Evolutionary conservation across 768 basidiomycete species (phyloP).

Genomic region (Ramaria rubella): DNA sequence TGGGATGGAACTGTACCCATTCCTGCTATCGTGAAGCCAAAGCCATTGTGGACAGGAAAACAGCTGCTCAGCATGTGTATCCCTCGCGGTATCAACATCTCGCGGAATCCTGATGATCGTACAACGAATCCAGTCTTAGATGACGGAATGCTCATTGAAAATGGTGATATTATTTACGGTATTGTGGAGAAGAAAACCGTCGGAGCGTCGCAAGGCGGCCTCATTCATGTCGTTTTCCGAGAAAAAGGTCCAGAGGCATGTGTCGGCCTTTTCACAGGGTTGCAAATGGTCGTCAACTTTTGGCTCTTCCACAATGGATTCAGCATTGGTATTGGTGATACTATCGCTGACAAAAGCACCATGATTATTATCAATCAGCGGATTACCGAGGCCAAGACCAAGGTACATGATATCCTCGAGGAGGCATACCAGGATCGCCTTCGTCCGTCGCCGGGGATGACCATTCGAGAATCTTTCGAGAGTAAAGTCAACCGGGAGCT

Average conservation of each 20-base stretch:
- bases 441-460: slow-evolving; percentile 94
- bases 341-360: slow-evolving; percentile 84
- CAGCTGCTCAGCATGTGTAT: slow-evolving; percentile 90
- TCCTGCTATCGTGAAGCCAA: slow-evolving; percentile 93
- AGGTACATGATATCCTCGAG: slow-evolving; percentile 73
- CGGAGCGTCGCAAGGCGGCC: slow-evolving; percentile 88
- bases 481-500: slow-evolving; percentile 84
- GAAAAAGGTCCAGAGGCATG: slow-evolving; percentile 95
- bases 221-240: slow-evolving; percentile 94
- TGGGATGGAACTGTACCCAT: slow-evolving; percentile 94
- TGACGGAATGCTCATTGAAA: slow-evolving; percentile 93
- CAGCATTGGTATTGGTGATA: slow-evolving; percentile 98
- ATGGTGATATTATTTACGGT: slow-evolving; percentile 92
- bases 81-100: slow-evolving; percentile 92
- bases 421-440: slow-evolving; percentile 81
- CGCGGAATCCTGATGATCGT: slow-evolving; percentile 72
- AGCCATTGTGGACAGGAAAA: slow-evolving; percentile 97
- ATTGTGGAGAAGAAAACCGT: slow-evolving; percentile 99
- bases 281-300: slow-evolving; percentile 94
- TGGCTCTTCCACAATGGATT: slow-evolving; percentile 99
- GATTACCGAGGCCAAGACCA: slow-evolving; percentile 73
- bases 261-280: slow-evolving; percentile 82
- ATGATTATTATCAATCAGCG: slow-evolving; percentile 83
- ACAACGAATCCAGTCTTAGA: slow-evolving; percentile 79
- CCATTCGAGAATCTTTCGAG: slow-evolving; percentile 97